Evolutionary conservation across 2,329 filamentous ascomycete species (phyloP).

Genomic region (Pseudogymnoascus sp.): DNA sequence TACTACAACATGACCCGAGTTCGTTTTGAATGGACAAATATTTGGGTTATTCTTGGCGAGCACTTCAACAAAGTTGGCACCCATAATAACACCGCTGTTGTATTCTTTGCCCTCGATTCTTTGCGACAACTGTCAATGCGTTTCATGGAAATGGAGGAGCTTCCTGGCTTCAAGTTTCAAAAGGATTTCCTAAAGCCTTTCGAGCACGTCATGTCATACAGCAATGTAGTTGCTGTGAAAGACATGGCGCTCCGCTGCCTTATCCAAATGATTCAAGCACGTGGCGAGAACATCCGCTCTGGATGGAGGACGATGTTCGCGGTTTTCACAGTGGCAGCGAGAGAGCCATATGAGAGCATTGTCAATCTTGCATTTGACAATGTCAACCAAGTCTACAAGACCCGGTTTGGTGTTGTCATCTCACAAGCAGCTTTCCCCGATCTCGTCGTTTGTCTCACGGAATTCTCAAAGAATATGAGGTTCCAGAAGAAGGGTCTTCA

Average conservation of each 20-base stretch:
- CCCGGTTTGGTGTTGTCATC: conserved; percentile 90
- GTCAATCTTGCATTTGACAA: conserved; percentile 97
- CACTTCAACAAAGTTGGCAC: conserved; percentile 98
- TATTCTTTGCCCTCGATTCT: conserved; percentile 95
- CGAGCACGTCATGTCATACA: conserved; percentile 94
- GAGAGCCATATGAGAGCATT: conserved; percentile 88
- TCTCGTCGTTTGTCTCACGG: conserved; percentile 88
- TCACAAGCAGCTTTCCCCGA: conserved; percentile 96
- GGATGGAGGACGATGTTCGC: conserved; percentile 99
- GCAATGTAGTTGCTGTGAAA: conserved; percentile 84
- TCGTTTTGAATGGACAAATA: conserved; percentile 95
- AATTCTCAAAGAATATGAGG: conserved; percentile 97
- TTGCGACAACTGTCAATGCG: conserved; percentile 94
- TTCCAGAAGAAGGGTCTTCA: conserved; percentile 99
- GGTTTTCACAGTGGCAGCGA: conserved; percentile 91
- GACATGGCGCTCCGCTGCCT: conserved; percentile 94
- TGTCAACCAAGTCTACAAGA: conserved; percentile 91
- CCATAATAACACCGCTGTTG: conserved; percentile 91
- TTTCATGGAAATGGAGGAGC: conserved; percentile 96
- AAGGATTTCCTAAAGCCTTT: conserved; percentile 99
- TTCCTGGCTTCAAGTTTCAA: conserved; percentile 98
- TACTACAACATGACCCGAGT: conserved; percentile 99
- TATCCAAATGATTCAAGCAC: conserved; percentile 98
- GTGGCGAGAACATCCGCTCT: conserved; percentile 92
- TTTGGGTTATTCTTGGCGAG: conserved; percentile 95